A percentile compares a stretch with the other conserved stretches of the same genome.
Conservation (phyloP, 495 filamentous ascomycete species). For the Daldinia grandis region DNA sequence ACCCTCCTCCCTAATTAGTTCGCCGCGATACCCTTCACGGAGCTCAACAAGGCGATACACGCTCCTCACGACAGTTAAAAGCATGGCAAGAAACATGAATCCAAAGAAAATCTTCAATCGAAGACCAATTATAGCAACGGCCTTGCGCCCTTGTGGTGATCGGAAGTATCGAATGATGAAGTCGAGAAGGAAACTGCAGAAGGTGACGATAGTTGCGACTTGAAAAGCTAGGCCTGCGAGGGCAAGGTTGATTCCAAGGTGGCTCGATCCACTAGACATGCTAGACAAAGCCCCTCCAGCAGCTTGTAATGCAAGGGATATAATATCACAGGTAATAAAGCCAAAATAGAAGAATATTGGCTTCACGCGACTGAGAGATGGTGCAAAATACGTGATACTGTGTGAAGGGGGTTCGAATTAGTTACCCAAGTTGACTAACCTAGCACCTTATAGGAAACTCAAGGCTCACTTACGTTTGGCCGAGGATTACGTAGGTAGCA, state of each 20-base stretch:
- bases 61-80: not conserved
- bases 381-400: not conserved
- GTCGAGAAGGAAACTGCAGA: not conserved
- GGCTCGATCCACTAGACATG: not conserved
- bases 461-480: not conserved
- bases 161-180: not conserved
- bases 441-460: too few relatives aligned
- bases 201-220: not conserved
- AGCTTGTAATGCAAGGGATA: not conserved
- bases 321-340: not conserved
- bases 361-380: not conserved
- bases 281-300: not conserved
- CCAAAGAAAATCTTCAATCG: not conserved
- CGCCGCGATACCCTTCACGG: not conserved
- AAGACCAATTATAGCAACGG: not conserved
- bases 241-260: not conserved
- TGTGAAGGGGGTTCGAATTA: not conserved
- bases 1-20: not conserved
- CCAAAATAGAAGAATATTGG: not conserved
- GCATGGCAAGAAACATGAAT: not conserved
- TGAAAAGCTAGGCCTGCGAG: not conserved
- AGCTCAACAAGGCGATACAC: not conserved
- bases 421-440: not conserved
- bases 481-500: not conserved
- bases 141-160: not conserved